Evolutionary conservation across 345 rosid species (phyloP).

Genomic region (Populus pruinosa): DNA sequence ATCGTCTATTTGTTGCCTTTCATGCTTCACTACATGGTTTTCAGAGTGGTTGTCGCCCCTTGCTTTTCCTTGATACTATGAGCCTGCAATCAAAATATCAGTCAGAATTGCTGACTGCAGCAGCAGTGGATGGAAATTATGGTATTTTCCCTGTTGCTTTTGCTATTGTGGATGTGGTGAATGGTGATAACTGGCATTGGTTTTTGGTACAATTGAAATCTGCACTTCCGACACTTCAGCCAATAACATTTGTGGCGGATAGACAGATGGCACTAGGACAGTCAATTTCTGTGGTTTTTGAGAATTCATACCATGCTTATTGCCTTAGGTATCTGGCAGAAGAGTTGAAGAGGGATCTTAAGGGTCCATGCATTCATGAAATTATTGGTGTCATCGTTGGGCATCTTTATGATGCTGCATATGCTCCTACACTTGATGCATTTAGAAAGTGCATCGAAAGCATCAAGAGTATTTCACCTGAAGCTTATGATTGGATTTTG

Average conservation of each 20-base stretch:
- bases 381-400: conserved; percentile 12
- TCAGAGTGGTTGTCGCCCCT: conserved; percentile 27
- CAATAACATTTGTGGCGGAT: conserved; percentile 21
- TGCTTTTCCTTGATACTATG: conserved; percentile 23
- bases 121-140: conserved; percentile 28
- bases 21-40: conserved; percentile 29
- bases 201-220: conserved; percentile 24
- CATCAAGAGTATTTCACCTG: conserved; percentile 27
- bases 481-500: conserved; percentile 23
- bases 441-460: conserved; percentile 13
- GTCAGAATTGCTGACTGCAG: conserved; percentile 26
- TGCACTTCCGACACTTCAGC: conserved; percentile 6
- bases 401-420: conserved; percentile 27
- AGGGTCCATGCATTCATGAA: conserved; percentile 24
- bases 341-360: conserved; percentile 29
- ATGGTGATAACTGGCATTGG: conserved; percentile 32
- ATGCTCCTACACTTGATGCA: conserved; percentile 21
- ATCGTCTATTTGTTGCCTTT: conserved; percentile 19
- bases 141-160: conserved; percentile 24
- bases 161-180: conserved; percentile 23
- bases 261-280: conserved; percentile 16
- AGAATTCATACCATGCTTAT: conserved; percentile 22
- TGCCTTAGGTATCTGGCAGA: conserved; percentile 29
- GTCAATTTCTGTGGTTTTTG: conserved; percentile 14
- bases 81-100: conserved; percentile 18